Evolutionary conservation across 2,329 filamentous ascomycete species (phyloP).

Genomic region (Drechslera avenae): DNA sequence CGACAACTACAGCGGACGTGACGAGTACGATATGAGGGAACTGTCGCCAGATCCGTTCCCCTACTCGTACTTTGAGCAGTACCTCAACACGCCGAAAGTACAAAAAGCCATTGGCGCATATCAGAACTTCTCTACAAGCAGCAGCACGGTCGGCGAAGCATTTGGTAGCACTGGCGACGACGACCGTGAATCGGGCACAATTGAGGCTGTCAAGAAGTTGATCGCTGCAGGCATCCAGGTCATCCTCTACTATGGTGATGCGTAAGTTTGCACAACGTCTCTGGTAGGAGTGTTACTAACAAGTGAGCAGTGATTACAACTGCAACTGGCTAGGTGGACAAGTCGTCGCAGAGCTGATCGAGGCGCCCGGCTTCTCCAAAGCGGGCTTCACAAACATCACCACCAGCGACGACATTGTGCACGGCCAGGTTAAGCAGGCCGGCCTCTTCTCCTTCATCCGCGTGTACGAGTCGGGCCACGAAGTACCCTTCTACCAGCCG

Average conservation of each 20-base stretch:
- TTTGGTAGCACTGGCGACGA: conserved; percentile 59
- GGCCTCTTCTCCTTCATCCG: conserved; percentile 58
- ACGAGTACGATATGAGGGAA: conserved; percentile 66
- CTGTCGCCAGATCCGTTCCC: conserved; percentile 63
- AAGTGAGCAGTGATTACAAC: conserved; percentile 48
- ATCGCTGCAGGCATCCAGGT: conserved; percentile 50
- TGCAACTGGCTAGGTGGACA: conserved; percentile 56
- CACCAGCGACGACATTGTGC: conserved; percentile 53
- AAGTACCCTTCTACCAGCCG: conserved; percentile 62
- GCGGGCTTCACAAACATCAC: conserved; percentile 57
- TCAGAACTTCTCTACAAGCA: conserved; percentile 61
- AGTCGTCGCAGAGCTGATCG: conserved; percentile 49
- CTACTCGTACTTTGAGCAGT: conserved; percentile 60
- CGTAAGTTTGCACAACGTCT: conserved; percentile 29
- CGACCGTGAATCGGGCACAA: conserved; percentile 51
- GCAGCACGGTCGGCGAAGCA: conserved; percentile 51
- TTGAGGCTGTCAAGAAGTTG: conserved; percentile 50
- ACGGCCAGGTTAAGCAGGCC: conserved; percentile 60
- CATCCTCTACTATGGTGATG: conserved; percentile 55
- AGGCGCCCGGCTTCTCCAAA: conserved; percentile 48
- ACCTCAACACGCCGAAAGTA: conserved; percentile 61
- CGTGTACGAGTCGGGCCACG: conserved; percentile 57
- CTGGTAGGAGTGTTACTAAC: neutral
- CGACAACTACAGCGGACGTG: conserved; percentile 58
- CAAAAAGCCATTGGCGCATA: conserved; percentile 64